A percentile compares a stretch with the other conserved stretches of the same genome.
Evolutionary conservation across 305 asterid genomes (phyloP).

Genomic region (Solanum hybrid): DNA sequence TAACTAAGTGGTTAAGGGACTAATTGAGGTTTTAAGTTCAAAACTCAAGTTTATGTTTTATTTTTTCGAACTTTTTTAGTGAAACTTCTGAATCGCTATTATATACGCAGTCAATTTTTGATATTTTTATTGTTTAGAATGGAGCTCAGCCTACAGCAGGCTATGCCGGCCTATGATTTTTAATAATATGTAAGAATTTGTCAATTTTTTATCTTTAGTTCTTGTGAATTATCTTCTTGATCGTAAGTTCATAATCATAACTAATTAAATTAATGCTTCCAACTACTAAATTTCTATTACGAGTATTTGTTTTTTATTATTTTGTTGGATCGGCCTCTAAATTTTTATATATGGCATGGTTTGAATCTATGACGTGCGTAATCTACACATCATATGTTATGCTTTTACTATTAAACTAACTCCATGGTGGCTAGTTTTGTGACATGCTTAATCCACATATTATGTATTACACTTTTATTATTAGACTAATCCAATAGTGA

Average conservation of each 20-base stretch:
- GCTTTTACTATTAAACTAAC: too few relatives aligned
- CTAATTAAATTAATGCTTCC: not conserved
- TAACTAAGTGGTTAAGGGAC: not conserved
- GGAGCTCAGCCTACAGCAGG: not conserved
- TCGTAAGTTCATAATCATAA: not conserved
- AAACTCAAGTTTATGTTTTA: not conserved
- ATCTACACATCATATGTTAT: too few relatives aligned
- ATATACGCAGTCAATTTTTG: too few relatives aligned
- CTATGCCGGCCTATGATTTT: not conserved
- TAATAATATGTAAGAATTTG: not conserved
- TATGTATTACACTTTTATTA: not conserved
- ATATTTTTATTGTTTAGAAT: not conserved
- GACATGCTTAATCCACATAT: not conserved
- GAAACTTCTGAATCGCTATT: too few relatives aligned
- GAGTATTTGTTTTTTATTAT: too few relatives aligned
- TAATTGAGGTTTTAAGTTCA: too few relatives aligned
- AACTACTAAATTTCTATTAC: not conserved
- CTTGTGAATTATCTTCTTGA: not conserved
- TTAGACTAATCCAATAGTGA: too few relatives aligned
- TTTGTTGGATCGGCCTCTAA: not conserved
- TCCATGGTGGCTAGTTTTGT: too few relatives aligned
- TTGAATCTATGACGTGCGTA: too few relatives aligned
- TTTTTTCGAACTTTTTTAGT: too few relatives aligned
- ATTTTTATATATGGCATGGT: not conserved
- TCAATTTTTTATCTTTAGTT: not conserved